Evolutionary conservation across 768 basidiomycete species (phyloP).

Genomic region (Termitomyces bulborhizus): DNA sequence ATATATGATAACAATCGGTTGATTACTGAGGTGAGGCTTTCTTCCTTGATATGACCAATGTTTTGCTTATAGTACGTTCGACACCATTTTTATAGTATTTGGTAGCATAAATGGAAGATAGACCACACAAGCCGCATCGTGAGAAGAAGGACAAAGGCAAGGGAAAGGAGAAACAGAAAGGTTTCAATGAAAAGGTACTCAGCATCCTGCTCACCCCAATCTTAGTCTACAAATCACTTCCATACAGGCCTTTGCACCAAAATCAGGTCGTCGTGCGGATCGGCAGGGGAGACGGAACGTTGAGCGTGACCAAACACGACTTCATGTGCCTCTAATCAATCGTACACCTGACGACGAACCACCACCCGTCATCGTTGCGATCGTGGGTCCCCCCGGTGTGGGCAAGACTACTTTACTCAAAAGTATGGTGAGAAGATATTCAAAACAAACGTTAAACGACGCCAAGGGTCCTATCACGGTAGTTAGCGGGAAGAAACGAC

Average conservation of each 20-base stretch:
- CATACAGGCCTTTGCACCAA: slow-evolving; percentile 82
- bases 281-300: slow-evolving; percentile 84
- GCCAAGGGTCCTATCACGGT: slow-evolving; percentile 93
- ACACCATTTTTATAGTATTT: background rate
- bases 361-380: slow-evolving; percentile 89
- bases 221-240: background rate
- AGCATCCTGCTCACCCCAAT: background rate
- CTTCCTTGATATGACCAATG: too few relatives aligned
- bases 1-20: background rate
- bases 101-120: slow-evolving; percentile 51
- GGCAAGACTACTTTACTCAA: slow-evolving; percentile 95
- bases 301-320: slow-evolving; percentile 88
- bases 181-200: slow-evolving; percentile 86
- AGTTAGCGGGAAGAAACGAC: slow-evolving; percentile 85
- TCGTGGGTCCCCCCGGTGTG: slow-evolving; percentile 95
- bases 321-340: slow-evolving; percentile 95
- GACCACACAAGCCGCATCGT: slow-evolving; percentile 79
- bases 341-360: slow-evolving; percentile 89
- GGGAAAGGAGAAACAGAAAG: slow-evolving; percentile 64
- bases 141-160: slow-evolving; percentile 75
- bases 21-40: background rate
- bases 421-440: slow-evolving; percentile 84
- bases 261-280: slow-evolving; percentile 86
- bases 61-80: background rate
- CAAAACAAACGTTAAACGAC: slow-evolving; percentile 89